Base-by-base conservation (phyloP, 2,329 filamentous ascomycete species). In the Triangularia setosa region DNA sequence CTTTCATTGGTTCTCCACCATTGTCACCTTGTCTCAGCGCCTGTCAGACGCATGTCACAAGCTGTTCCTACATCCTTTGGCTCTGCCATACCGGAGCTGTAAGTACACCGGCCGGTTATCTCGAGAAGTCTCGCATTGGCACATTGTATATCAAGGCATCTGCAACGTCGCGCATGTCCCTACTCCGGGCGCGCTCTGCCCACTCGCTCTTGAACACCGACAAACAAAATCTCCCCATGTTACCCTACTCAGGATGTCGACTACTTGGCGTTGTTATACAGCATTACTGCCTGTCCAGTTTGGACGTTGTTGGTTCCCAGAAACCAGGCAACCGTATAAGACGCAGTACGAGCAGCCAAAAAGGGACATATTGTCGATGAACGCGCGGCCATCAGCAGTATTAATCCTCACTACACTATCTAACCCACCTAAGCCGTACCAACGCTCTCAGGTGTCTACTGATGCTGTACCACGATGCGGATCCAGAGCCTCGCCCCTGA, bases 381-480 rank as follows among this genome's bases (percentile, higher is more conserved):
- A 59, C 57, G 57, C 57, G 57, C 57, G 57, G 57, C 57, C 55
- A 14, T 48, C n/a, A 48, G 18, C n/a, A 48, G 18, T 48, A 21
- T 48, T 48, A 9, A 5, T 8, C 9, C n/a, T 21, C 9, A 18
- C n/a, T 18, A 7, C 18, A 48, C 3, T 21, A 48, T 48, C 40
- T 8, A 48, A 23, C 4, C 18, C 40, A 48, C n/a, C n/a, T 9
- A 48, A 48, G 40, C 40, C n/a, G 5, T 48, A 48, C 12, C 40
- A 21, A 48, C n/a, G 6, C 40, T 48, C n/a, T 48, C n/a, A 48
- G n/a, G 12, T 2, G 8, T 9, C n/a, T 48, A 18, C 2, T 21
- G n/a, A 18, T 21, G n/a, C 9, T 48, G 40, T 21, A 48, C 4
- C 40, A 21, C 40, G 21, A 48, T 9, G 40, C 11, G 5, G 40